Percentiles rank a stretch among this genome's conserved stretches.
phyloP scores from a whole-genome alignment of 108 stramenopile genomes.

The Hondaea fermentalgiana region DNA sequence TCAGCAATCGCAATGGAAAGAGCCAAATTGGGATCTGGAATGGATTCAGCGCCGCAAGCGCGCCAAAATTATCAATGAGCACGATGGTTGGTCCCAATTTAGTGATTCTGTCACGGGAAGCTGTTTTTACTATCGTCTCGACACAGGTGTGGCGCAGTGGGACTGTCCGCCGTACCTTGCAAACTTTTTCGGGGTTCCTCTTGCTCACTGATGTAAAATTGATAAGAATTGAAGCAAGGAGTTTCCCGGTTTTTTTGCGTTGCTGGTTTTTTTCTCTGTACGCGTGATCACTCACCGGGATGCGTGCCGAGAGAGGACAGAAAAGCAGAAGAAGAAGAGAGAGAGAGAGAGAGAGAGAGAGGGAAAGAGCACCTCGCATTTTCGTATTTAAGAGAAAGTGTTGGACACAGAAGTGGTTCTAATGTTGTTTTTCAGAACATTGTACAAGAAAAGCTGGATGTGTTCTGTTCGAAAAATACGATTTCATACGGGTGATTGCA shows the following conservation, averaged over 20 bases:
- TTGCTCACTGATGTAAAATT: not conserved
- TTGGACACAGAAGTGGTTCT: no score
- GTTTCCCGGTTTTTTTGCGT: no score
- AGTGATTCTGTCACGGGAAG: not conserved
- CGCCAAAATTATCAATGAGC: not conserved
- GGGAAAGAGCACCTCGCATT: not conserved
- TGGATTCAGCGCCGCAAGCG: not conserved
- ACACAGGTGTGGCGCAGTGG: not conserved
- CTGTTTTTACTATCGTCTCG: not conserved
- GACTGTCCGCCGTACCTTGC: not conserved
- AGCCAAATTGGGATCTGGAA: not conserved
- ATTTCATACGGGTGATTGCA: no score
- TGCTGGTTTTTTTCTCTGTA: no score
- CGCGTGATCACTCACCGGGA: no score
- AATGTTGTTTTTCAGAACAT: no score
- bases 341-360: not conserved
- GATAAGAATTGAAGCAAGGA: no score
- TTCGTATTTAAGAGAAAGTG: no score
- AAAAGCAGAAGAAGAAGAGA: not conserved
- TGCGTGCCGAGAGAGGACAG: not conserved
- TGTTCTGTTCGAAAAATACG: no score
- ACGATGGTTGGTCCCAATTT: slow-evolving; percentile 1
- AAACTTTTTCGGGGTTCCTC: not conserved
- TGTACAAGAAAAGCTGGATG: no score
- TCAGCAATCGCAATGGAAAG: not conserved